phyloP scores from a whole-genome alignment of 1,284 basidiomycete genomes.

The Cryptococcus floricola region DNA sequence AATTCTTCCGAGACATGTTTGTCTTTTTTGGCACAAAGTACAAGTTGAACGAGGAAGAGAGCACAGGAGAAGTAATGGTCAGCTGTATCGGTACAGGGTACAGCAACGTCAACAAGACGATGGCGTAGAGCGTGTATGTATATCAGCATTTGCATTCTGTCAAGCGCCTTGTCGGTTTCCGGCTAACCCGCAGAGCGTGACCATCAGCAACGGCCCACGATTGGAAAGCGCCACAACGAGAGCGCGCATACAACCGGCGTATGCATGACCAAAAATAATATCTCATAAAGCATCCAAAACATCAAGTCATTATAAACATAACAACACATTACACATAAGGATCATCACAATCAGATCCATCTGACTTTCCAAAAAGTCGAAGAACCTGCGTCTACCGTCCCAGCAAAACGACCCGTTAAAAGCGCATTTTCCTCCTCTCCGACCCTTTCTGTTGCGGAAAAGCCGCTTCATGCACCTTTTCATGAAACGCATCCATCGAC shows the following conservation, averaged over 20 bases:
- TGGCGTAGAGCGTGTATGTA: conserved; percentile 28
- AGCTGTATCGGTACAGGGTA: conserved; percentile 53
- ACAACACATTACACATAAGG: no score
- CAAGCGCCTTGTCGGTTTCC: no score
- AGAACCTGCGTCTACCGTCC: no score
- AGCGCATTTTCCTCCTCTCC: neutral
- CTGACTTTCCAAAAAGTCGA: no score
- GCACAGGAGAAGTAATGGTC: conserved; percentile 41
- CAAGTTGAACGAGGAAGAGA: conserved; percentile 48
- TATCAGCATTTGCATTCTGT: neutral
- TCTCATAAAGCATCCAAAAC: no score
- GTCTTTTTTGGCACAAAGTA: conserved; percentile 69
- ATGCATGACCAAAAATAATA: no score
- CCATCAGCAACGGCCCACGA: no score
- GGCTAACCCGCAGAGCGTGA: no score
- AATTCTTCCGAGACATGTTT: conserved; percentile 81
- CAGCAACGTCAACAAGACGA: conserved; percentile 52
- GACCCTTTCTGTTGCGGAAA: neutral
- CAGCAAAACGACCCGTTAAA: neutral
- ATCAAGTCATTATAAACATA: no score
- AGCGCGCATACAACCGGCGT: no score
- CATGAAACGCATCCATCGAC: neutral
- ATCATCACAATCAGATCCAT: no score
- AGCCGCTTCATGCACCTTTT: neutral
- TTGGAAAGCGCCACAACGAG: no score